Base-by-base conservation (phyloP, 495 filamentous ascomycete genomes). In the Cercophora scortea region DNA sequence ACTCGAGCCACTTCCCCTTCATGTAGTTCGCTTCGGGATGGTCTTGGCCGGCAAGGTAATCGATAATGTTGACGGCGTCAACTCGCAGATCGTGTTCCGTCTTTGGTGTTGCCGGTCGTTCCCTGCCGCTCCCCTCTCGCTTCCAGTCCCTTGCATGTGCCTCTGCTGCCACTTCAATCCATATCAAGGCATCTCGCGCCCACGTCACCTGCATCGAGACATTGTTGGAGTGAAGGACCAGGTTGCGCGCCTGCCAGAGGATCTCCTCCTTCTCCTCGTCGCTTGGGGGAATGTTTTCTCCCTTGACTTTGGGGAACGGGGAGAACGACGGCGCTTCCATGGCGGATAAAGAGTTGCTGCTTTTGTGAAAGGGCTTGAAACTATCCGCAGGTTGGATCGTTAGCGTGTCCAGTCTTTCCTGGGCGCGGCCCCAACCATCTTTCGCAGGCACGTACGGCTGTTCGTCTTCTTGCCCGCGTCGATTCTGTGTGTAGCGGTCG, bases 1-100 rank as follows among this genome's bases (percentile, higher is more conserved):
- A 97, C 67, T 98, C 93, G 34, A 95, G 76, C 94, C 93, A 97
- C 79, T 93, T 96, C 50, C 88, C 89, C 65, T 83, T 84, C 74
- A 98, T 89, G 63, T 96, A 97, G 57, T 90, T 85, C 6, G 94
- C 93, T 62, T 92, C 90, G 45, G 93, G 93, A 60, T 98, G 93
- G 54, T 84, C 82, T 68, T 98, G 93, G 38, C 88, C 86, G 18
- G 92, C 86, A 32, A 98, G 74, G 65, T 96, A 96, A 51, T 76
- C 78, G 46, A 96, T 85, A 52, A 98, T 89, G 61, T 88, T 96
- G 67, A 96, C 79, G 11, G 94, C 93, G 68, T 98, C 93, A 18
- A 84, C 71, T 39, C 85, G 82, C 53, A 98, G 70, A 57, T 94
- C 87, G 58, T 91, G 92, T 63, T 97, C 91, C 15, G 87, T 79